Conservation (phyloP, 2,329 filamentous ascomycete genomes). For the Clarireedia sp. region DNA sequence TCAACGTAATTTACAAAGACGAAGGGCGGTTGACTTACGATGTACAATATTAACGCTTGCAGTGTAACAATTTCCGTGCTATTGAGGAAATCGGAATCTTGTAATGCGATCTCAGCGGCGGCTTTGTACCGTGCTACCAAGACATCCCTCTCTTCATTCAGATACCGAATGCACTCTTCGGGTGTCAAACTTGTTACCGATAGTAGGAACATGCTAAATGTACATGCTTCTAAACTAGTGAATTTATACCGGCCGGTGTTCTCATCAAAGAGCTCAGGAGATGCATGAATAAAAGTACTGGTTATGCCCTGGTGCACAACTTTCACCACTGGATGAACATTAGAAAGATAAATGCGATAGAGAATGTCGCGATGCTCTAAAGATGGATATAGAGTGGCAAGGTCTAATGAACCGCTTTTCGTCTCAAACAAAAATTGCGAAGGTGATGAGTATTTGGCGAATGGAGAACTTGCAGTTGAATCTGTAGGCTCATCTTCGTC, state of each 20-base stretch:
- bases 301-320: background rate
- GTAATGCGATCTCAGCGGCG: slow-evolving; percentile 12
- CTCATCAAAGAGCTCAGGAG: background rate
- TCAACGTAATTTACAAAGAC: background rate
- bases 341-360: background rate
- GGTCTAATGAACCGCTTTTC: background rate
- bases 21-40: slow-evolving; percentile 39
- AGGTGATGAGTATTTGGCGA: slow-evolving; percentile 4
- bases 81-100: slow-evolving; percentile 51
- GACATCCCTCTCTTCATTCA: slow-evolving; percentile 40
- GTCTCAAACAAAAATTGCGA: slow-evolving; percentile 3
- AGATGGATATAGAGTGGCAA: slow-evolving; percentile 2
- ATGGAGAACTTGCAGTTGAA: background rate
- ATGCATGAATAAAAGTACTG: background rate
- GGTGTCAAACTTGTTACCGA: slow-evolving; percentile 33
- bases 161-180: slow-evolving; percentile 38
- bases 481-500: slow-evolving; percentile 4
- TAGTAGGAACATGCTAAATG: background rate
- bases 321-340: slow-evolving; percentile 4
- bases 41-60: slow-evolving; percentile 54
- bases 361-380: background rate
- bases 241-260: slow-evolving; percentile 7
- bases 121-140: slow-evolving; percentile 10
- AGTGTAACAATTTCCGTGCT: slow-evolving; percentile 54
- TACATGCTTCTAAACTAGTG: slow-evolving; percentile 2